Conservation (phyloP, 306 rosid genomes). For the Corylus americana region DNA sequence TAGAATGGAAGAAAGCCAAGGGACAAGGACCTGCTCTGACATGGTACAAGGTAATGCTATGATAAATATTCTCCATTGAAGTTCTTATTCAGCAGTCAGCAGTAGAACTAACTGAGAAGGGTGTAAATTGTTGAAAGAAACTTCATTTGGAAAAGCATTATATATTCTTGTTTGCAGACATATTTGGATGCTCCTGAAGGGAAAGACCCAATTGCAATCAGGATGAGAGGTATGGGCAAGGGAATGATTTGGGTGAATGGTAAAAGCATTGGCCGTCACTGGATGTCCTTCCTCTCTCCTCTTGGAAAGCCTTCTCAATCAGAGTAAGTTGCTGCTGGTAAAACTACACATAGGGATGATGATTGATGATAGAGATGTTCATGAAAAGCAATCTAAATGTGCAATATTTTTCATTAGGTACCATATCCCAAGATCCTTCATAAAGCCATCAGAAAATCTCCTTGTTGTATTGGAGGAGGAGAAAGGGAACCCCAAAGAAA, state of each 20-base stretch:
- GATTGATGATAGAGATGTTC: neutral
- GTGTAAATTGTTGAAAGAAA: too few species aligned
- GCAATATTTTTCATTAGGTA: constrained; percentile 44
- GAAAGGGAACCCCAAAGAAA: constrained; percentile 26
- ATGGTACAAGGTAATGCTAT: constrained; percentile 72
- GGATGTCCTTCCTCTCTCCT: constrained; percentile 71
- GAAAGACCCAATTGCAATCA: constrained; percentile 61
- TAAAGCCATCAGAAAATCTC: constrained; percentile 49
- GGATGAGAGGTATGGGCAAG: constrained; percentile 79
- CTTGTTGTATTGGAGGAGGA: constrained; percentile 82
- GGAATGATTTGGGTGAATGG: constrained; percentile 90
- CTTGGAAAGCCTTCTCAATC: constrained; percentile 55
- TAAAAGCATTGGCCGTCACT: constrained; percentile 71
- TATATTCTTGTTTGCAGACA: constrained; percentile 45
- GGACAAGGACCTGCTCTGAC: constrained; percentile 41
- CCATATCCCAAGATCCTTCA: constrained; percentile 76
- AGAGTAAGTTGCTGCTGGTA: constrained; percentile 42
- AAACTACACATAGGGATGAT: neutral
- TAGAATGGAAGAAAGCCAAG: constrained; percentile 38
- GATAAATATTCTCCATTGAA: neutral
- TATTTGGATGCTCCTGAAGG: constrained; percentile 71
- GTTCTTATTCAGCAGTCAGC: neutral
- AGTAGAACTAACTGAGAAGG: too few species aligned
- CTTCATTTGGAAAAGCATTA: neutral
- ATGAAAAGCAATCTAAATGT: neutral